Evolutionary conservation across 108 stramenopile genomes (phyloP), one percentile per base, ranked within the genome.

Genomic region (Pseudonitzschia multiseries): DNA sequence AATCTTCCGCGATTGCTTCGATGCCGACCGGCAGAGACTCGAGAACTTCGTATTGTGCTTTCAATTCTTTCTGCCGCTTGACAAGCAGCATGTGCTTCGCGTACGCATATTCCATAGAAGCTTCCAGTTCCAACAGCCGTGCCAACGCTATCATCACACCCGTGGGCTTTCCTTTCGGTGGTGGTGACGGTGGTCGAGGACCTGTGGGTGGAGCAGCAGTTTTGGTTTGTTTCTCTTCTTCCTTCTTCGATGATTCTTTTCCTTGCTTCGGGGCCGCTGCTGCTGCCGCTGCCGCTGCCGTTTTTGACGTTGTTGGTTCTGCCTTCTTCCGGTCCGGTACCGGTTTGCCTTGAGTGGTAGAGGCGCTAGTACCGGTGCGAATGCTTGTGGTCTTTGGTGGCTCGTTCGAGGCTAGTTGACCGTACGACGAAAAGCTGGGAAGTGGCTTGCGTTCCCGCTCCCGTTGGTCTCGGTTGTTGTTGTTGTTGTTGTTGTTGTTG

Each of bases 1-100:
- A 62, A 48, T 87, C 86, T 50, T 81, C 86, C 42, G 79, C 31
- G 69, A 87, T 71, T 18, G 86, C 86, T 4, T 87, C 86, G 18
- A 83, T 73, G 32, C 86, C 86, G 3, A 83, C 75, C 27, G 83
- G 83, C 26, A 87, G 61, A 8, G 21, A 57, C 67, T 79, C 70
- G 32, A 87, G 64, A 0, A 79, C 53, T 24, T 79, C 56, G 60
- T 71, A 71, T 50, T 87, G 80, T 12, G 65, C 43, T 27, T 68
- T 22, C 8, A 87, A 72, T 36, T 76, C 54, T 26, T 77, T 65
- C 52, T 77, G 82, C 17, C 69, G 57, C 20, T 57, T 69, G 0
- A 79, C 54, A 0, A 87, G 67, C 67, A 68, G 68, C 67, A 81
- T 69, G 57, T 87, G 86, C 67, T 87, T 87, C n/a, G 81, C 78